Conservation (phyloP, 179 eudicot genomes). For the Patellifolia procumbens region DNA sequence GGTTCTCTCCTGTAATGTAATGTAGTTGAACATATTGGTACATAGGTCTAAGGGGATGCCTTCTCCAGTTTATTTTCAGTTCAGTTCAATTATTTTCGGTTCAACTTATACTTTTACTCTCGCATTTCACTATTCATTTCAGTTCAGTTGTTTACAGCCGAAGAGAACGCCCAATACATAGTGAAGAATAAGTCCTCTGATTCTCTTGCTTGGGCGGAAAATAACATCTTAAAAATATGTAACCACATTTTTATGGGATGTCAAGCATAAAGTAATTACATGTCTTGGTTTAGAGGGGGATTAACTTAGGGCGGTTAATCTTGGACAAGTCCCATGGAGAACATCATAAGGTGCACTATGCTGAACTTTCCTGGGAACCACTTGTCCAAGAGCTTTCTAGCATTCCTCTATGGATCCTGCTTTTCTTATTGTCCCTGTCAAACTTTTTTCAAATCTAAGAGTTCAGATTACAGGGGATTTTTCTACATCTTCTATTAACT, state of each 20-base stretch:
- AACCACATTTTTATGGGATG: neutral
- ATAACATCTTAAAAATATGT: neutral
- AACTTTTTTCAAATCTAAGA: neutral
- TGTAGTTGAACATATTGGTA: neutral
- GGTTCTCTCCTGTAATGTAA: neutral
- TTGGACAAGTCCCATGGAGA: neutral
- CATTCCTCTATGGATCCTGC: neutral
- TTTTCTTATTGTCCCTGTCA: neutral
- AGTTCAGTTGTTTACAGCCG: too few relatives aligned
- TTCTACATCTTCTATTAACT: neutral
- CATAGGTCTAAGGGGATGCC: too few relatives aligned
- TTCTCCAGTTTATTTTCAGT: too few relatives aligned
- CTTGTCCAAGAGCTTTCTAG: neutral
- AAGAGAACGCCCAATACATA: too few relatives aligned
- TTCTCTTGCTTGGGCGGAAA: too few relatives aligned
- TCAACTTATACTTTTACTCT: too few relatives aligned
- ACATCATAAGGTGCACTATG: neutral
- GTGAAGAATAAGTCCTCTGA: too few relatives aligned
- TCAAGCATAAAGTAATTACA: neutral
- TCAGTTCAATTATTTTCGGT: too few relatives aligned
- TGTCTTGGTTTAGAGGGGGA: neutral
- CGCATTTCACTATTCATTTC: too few relatives aligned
- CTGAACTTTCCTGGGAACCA: neutral
- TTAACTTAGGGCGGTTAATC: neutral
- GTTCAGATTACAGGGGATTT: neutral